A percentile compares a stretch with the other conserved stretches of the same genome.
Evolutionary conservation across 2,329 filamentous ascomycete species (phyloP).

Genomic region (Aspergillus arachidicola): DNA sequence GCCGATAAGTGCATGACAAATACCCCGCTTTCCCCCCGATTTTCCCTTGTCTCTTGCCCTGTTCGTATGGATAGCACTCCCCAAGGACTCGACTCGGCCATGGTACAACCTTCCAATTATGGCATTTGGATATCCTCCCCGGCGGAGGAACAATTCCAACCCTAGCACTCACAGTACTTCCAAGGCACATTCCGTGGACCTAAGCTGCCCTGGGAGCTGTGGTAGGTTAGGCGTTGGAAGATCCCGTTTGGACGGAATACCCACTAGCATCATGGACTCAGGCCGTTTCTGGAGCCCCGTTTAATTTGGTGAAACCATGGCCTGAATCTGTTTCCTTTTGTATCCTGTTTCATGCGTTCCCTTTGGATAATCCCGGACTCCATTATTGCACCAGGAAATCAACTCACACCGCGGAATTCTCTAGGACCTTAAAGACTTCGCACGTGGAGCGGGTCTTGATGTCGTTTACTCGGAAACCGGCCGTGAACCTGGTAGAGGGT

Average conservation of each 20-base stretch:
- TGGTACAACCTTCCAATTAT: not conserved
- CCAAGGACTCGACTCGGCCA: constrained; percentile 1
- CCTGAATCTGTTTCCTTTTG: not conserved
- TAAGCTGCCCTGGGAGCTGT: constrained; percentile 1
- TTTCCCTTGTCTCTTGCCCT: not conserved
- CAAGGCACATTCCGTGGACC: not conserved
- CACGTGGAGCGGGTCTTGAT: constrained; percentile 92
- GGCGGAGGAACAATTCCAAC: constrained; percentile 4
- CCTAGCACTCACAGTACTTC: not conserved
- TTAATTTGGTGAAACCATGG: constrained; percentile 4
- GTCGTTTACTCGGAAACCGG: constrained; percentile 97
- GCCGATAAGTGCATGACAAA: constrained; percentile 16
- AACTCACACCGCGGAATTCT: constrained; percentile 78
- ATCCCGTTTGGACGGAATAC: constrained; percentile 11
- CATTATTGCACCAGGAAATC: constrained; percentile 55
- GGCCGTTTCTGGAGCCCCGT: constrained; percentile 6
- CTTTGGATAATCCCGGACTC: constrained; percentile 20
- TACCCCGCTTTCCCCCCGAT: not conserved
- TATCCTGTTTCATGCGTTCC: constrained; percentile 5
- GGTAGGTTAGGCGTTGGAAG: constrained; percentile 4
- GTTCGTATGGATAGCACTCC: not conserved
- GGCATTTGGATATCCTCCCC: not conserved
- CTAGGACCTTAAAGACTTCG: constrained; percentile 99
- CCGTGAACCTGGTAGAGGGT: constrained; percentile 93
- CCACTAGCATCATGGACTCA: constrained; percentile 23